phyloP scores from a whole-genome alignment of 805 yeast species.

The Kuraishia molischiana region DNA sequence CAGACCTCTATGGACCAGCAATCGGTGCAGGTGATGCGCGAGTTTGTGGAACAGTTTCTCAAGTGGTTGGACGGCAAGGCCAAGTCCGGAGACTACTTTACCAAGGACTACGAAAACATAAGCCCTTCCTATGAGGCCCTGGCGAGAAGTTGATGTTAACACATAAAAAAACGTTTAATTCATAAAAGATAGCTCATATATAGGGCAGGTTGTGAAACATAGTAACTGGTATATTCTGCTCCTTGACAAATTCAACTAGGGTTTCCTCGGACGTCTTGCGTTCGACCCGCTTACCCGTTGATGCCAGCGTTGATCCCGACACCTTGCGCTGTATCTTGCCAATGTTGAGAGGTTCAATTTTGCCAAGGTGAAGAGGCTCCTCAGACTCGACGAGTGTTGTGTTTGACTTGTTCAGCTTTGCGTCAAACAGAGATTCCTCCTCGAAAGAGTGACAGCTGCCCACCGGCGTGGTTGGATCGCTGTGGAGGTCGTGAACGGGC shows the following conservation, averaged over 20 bases:
- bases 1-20: conserved; percentile 77
- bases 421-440: neutral
- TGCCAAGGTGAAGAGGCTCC: neutral
- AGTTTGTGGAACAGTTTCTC: conserved; percentile 44
- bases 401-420: neutral
- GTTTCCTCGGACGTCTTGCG: neutral
- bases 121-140: conserved; percentile 36
- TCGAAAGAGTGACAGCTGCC: neutral
- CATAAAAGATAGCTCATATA: neutral
- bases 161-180: neutral
- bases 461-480: neutral
- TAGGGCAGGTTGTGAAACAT: neutral
- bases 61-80: conserved; percentile 38
- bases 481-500: neutral
- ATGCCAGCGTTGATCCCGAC: too few relatives aligned
- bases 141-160: conserved; percentile 13
- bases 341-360: neutral
- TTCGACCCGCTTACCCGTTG: too few relatives aligned
- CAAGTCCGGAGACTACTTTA: conserved; percentile 17
- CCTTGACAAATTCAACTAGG: neutral
- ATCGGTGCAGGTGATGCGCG: conserved; percentile 45
- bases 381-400: neutral
- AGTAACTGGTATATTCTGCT: neutral
- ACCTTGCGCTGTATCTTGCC: too few relatives aligned
- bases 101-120: conserved; percentile 37